Evolutionary conservation across 768 basidiomycete species (phyloP).

Genomic region (Piloderma croceum): DNA sequence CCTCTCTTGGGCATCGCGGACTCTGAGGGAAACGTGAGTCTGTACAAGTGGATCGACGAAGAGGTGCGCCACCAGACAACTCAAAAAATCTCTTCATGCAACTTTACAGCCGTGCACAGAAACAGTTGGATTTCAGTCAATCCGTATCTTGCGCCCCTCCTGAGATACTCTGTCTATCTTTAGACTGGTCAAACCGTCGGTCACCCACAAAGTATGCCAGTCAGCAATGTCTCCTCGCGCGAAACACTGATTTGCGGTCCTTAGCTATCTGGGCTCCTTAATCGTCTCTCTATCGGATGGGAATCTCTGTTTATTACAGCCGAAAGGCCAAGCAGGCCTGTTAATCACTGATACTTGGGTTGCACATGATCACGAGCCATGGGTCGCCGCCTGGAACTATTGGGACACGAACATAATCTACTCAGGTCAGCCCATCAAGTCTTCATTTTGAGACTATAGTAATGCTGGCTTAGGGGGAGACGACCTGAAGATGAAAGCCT

Average conservation of each 20-base stretch:
- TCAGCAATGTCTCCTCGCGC: conserved; percentile 1
- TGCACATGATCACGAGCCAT: conserved; percentile 91
- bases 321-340: conserved; percentile 41
- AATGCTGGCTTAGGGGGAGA: conserved; percentile 69
- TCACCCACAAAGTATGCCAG: conserved; percentile 38
- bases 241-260: background rate
- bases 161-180: conserved; percentile 74
- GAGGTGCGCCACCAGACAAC: no score
- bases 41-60: conserved; percentile 50
- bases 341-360: conserved; percentile 58
- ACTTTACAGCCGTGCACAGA: no score
- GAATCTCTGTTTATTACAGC: conserved; percentile 53
- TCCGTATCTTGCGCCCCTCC: conserved; percentile 26
- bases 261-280: conserved; percentile 50
- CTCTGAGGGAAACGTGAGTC: conserved; percentile 72
- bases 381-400: conserved; percentile 88
- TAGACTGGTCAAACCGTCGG: conserved; percentile 87
- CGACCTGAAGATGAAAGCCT: conserved; percentile 82
- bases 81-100: no score
- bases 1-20: conserved; percentile 72
- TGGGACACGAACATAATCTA: conserved; percentile 79
- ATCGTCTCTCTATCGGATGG: conserved; percentile 84
- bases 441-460: background rate
- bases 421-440: conserved; percentile 51
- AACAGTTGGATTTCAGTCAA: conserved; percentile 29